Conservation (phyloP, 2,329 filamentous ascomycete genomes). For the Neoscytalidium dimidiatum region DNA sequence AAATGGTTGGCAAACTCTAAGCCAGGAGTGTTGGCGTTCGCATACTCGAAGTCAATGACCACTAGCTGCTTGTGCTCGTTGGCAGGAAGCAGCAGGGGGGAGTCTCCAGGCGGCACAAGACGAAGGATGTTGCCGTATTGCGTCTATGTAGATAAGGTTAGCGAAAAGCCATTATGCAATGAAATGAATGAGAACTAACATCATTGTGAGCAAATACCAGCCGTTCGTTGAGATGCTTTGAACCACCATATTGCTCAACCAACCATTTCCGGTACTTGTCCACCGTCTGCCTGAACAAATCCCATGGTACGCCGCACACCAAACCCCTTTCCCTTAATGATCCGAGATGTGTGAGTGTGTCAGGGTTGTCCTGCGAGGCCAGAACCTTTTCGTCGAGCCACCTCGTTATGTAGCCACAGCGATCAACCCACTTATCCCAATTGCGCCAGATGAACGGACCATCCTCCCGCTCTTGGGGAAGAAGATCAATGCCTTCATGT, state of each 20-base stretch:
- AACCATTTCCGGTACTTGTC: constrained; percentile 77
- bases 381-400: constrained; percentile 65
- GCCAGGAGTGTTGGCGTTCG: constrained; percentile 82
- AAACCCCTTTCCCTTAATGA: constrained; percentile 71
- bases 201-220: constrained; percentile 98
- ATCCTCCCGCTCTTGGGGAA: constrained; percentile 72
- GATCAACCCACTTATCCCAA: constrained; percentile 87
- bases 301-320: constrained; percentile 84
- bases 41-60: constrained; percentile 98
- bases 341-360: constrained; percentile 31
- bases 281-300: constrained; percentile 71
- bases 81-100: constrained; percentile 81
- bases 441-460: constrained; percentile 88
- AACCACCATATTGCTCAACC: constrained; percentile 69
- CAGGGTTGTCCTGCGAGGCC: constrained; percentile 26
- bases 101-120: constrained; percentile 68
- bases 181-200: constrained; percentile 55
- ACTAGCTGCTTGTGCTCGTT: constrained; percentile 96
- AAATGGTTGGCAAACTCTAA: constrained; percentile 98
- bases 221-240: constrained; percentile 66
- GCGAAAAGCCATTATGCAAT: background rate
- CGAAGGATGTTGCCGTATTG: constrained; percentile 98
- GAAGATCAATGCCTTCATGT: constrained; percentile 87
- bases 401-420: constrained; percentile 61
- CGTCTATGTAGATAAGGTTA: constrained; percentile 58